Conservation (phyloP, 108 stramenopile genomes). For the Asterionellopsis glacialis region DNA sequence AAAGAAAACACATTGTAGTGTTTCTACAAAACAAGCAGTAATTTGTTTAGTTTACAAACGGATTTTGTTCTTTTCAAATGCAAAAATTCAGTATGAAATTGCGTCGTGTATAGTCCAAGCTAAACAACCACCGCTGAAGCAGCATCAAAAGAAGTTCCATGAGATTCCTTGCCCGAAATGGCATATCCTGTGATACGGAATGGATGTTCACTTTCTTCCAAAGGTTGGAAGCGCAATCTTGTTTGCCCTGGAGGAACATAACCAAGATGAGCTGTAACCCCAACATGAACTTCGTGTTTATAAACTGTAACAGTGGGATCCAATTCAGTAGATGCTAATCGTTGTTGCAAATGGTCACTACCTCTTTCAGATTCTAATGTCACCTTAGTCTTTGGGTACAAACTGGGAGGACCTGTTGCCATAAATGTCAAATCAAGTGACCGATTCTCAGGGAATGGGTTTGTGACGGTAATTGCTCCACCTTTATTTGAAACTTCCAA, state of each 20-base stretch:
- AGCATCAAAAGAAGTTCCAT: no score
- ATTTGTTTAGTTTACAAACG: no score
- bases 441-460: constrained; percentile 34
- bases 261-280: not conserved
- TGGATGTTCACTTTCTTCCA: not conserved
- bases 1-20: no score
- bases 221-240: not conserved
- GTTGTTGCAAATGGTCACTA: not conserved
- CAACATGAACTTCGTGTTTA: not conserved
- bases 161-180: not conserved
- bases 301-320: not conserved
- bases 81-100: no score
- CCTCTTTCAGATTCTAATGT: not conserved
- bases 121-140: no score
- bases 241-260: constrained; percentile 8
- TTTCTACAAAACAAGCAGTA: no score
- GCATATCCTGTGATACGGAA: not conserved
- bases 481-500: constrained; percentile 12
- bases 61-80: no score
- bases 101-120: no score
- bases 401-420: constrained; percentile 10
- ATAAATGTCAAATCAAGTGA: constrained; percentile 41
- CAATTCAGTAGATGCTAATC: not conserved
- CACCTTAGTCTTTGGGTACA: not conserved
- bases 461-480: constrained; percentile 14